Evolutionary conservation across 129 eudicot genomes (phyloP).

Genomic region (Flaveria trinervia): DNA sequence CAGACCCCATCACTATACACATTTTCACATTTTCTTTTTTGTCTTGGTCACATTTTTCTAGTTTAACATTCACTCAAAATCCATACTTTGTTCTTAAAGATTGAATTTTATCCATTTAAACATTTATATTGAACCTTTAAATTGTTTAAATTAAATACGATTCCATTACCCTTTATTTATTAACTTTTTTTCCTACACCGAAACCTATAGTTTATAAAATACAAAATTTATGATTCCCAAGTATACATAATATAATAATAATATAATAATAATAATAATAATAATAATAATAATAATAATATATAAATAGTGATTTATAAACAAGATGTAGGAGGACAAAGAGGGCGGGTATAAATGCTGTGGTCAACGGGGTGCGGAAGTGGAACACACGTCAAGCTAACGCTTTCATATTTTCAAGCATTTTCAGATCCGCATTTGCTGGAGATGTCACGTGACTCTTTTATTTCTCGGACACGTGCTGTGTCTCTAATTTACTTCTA

Average conservation of each 20-base stretch:
- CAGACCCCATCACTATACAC: no score
- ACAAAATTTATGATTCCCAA: not conserved
- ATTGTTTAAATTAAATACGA: no score
- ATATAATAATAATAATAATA: no score
- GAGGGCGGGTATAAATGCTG: not conserved
- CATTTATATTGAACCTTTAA: no score
- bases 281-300: not conserved
- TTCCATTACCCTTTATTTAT: not conserved
- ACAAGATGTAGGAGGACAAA: not conserved
- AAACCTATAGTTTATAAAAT: not conserved
- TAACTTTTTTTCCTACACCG: not conserved
- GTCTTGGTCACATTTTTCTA: no score
- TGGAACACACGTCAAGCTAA: slow-evolving; percentile 35
- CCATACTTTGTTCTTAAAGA: no score
- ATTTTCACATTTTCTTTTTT: no score
- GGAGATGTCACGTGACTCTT: slow-evolving; percentile 23
- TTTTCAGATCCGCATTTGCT: slow-evolving; percentile 21
- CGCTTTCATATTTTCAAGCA: slow-evolving; percentile 9
- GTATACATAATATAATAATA: not conserved
- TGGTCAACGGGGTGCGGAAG: not conserved
- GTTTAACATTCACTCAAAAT: no score
- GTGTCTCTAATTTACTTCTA: not conserved
- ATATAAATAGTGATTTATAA: not conserved
- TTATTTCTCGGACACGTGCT: not conserved
- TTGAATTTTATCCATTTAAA: no score